Evolutionary conservation across 306 rosid genomes (phyloP), one percentile per base, ranked within the genome.

Genomic region (Pterocarpus santalinus): DNA sequence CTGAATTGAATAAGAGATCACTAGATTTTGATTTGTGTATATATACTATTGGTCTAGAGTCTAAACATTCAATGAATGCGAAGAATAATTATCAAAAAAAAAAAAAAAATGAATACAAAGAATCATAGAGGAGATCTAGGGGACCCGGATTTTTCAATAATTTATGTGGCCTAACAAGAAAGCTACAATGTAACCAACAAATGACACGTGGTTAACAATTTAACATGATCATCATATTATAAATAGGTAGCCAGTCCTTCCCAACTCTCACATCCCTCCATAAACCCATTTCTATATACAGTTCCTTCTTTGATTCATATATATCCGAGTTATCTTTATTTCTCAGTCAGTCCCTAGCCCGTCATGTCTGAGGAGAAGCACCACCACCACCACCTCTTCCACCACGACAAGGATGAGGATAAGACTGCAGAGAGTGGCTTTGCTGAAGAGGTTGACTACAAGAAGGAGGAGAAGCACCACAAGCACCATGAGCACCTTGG

Each of bases 391-490:
- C 86, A 36, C 86, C 84, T 72, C 71, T 79, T 44, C 72, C 82
- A 87, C 86, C 92, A 85, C 84, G 86, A 78, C 87, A 85, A 91
- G 78, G 81, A 80, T 2, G 88, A 89, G 7, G 90, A 80, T 22
- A 73, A 22, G 11, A 65, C 83, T 12, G 22, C 41, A 12, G 81
- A 58, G 13, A 3, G 8, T 13, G 79, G 80, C 5, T 70, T 16
- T 72, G 46, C 1, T 35, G 86, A 57, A 1, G 89, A 80, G 28
- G 81, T 66, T 72, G 94, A 94, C 44, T 89, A 89, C 83, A 76
- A 55, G 78, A 85, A 90, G 83, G 94, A 93, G 76, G 89, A 85
- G 92, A 89, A 94, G 76, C 94, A 93, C 69, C 95, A 90, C 85
- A 91, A 94, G 78, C 91, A 88, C 76, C 89, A 83, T 34, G 94